phyloP scores from a whole-genome alignment of 2,329 filamentous ascomycete species.

The Alternaria panax region DNA sequence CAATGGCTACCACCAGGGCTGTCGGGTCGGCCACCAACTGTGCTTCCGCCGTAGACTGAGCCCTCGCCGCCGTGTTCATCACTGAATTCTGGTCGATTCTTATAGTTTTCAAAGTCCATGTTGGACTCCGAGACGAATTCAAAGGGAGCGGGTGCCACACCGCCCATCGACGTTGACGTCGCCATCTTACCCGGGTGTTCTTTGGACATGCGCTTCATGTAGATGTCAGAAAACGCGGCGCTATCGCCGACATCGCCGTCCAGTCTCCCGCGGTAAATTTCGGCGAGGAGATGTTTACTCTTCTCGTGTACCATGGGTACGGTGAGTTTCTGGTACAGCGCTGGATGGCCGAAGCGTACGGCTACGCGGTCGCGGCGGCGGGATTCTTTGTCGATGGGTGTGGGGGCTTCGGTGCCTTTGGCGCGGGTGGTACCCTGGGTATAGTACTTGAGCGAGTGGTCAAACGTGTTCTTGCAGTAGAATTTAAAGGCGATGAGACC shows the following conservation, averaged over 20 bases:
- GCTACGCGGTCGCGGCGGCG: conserved; percentile 70
- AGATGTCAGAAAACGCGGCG: conserved; percentile 83
- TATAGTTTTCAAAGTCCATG: conserved; percentile 91
- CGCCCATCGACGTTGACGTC: conserved; percentile 13
- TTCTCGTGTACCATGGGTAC: conserved; percentile 96
- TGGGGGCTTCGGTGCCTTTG: conserved; percentile 57
- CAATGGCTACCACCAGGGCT: conserved; percentile 62
- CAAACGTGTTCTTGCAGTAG: conserved; percentile 79
- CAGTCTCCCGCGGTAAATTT: conserved; percentile 83
- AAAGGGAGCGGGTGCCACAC: conserved; percentile 65
- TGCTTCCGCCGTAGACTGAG: conserved; percentile 64
- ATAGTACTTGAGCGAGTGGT: conserved; percentile 82
- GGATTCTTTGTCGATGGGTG: conserved; percentile 52
- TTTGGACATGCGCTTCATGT: conserved; percentile 79
- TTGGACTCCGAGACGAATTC: conserved; percentile 87
- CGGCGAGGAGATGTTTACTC: conserved; percentile 84
- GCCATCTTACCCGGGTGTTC: conserved; percentile 63
- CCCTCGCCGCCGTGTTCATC: conserved; percentile 83
- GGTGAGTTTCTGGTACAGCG: conserved; percentile 85
- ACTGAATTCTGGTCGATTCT: conserved; percentile 86
- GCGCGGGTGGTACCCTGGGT: conserved; percentile 68
- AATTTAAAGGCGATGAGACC: conserved; percentile 84
- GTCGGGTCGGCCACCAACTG: conserved; percentile 62
- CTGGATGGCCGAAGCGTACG: conserved; percentile 87
- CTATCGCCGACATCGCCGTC: conserved; percentile 65